These are phyloP conservation scores for Geotrichum klebahnii DNA, from an alignment of 1,139 yeast genomes.

Conservation along the genomic window DNA sequence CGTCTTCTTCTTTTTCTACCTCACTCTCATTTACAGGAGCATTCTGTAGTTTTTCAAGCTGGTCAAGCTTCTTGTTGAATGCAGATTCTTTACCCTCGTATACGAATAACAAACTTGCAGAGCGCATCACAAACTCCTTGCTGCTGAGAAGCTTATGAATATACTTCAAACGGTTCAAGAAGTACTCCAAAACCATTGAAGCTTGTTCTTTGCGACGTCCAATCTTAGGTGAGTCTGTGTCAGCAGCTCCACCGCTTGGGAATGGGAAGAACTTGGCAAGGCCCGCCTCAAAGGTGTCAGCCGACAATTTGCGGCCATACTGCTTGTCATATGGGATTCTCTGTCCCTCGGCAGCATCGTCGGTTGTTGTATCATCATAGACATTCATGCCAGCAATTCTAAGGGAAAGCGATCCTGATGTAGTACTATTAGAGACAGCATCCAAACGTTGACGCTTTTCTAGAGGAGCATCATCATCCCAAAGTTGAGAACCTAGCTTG, in stretches of 20 bases:
- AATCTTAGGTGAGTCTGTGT: constrained; percentile 32
- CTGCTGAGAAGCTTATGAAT: constrained; percentile 60
- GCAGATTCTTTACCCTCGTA: constrained; percentile 60
- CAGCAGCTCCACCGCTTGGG: constrained; percentile 11
- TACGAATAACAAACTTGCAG: constrained; percentile 70
- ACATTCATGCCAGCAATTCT: constrained; percentile 89
- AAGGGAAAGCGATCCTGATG: constrained; percentile 70
- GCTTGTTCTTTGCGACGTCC: constrained; percentile 32
- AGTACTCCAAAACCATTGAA: constrained; percentile 39
- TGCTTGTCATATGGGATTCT: constrained; percentile 55
- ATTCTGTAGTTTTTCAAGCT: constrained; percentile 27
- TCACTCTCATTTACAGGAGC: constrained; percentile 34
- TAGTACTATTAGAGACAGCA: constrained; percentile 63
- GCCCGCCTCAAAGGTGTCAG: constrained; percentile 47
- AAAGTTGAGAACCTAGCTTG: constrained; percentile 68
- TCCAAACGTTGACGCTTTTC: constrained; percentile 62
- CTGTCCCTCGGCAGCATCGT: constrained; percentile 28
- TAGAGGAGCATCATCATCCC: constrained; percentile 55
- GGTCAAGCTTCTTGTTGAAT: constrained; percentile 33
- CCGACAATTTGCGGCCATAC: constrained; percentile 61
- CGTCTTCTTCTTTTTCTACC: constrained; percentile 33
- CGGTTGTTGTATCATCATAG: constrained; percentile 30
- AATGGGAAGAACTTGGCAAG: constrained; percentile 51
- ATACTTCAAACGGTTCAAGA: constrained; percentile 56
- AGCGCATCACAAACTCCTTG: constrained; percentile 61